phyloP scores from a whole-genome alignment of 164 flowering plant species.

The Amborella trichopoda region DNA sequence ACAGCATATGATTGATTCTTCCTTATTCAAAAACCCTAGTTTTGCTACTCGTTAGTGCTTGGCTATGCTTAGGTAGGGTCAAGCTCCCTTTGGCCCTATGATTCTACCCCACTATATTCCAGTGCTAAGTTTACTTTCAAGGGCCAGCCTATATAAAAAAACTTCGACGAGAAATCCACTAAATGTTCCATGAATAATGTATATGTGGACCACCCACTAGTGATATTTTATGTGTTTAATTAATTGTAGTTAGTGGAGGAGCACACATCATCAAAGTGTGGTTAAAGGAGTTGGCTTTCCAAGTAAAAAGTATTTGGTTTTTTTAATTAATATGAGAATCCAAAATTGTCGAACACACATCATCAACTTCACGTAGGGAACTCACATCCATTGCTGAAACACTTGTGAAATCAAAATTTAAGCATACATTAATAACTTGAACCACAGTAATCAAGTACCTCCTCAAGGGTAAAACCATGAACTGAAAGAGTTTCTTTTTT shows the following conservation, averaged over 20 bases:
- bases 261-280: constrained; percentile 18
- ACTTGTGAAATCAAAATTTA: neutral
- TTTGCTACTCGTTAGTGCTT: too few relatives aligned
- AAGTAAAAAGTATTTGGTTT: too few relatives aligned
- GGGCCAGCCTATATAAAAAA: constrained; percentile 9
- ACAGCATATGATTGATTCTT: constrained; percentile 10
- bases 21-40: too few relatives aligned
- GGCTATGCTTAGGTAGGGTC: too few relatives aligned
- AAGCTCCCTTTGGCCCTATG: constrained; percentile 4
- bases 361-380: constrained; percentile 15
- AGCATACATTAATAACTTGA: neutral
- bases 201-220: constrained; percentile 15
- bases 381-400: neutral
- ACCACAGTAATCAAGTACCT: neutral
- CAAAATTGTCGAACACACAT: constrained; percentile 3
- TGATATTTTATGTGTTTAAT: constrained; percentile 4
- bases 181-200: constrained; percentile 17
- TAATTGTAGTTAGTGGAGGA: constrained; percentile 14
- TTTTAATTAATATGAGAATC: constrained; percentile 2
- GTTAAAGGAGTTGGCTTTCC: constrained; percentile 8
- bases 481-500: neutral
- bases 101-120: constrained; percentile 5
- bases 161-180: constrained; percentile 15
- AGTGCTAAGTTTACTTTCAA: constrained; percentile 12
- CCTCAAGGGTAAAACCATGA: neutral